These are phyloP conservation scores for Lactifluus volemus DNA, from an alignment of 768 basidiomycete species.

Conservation along the genomic window DNA sequence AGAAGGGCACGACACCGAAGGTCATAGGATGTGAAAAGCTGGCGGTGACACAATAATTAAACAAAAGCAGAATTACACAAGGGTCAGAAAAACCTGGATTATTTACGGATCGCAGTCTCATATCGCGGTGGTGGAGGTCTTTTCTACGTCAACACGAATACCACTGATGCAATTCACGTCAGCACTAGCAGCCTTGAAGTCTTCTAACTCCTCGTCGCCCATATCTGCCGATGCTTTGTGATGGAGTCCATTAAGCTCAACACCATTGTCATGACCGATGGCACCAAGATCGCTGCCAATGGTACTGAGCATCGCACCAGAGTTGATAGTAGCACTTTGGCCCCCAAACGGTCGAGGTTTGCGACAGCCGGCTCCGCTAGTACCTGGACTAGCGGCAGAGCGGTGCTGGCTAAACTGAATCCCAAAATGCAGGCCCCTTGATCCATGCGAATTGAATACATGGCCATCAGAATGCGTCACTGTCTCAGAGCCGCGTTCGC, in stretches of 20 bases:
- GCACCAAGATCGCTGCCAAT: conserved; percentile 16
- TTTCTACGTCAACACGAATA: conserved; percentile 56
- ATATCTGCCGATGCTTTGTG: conserved; percentile 28
- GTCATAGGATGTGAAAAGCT: background rate
- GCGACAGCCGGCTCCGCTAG: background rate
- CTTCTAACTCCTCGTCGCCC: conserved; percentile 24
- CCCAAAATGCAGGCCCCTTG: conserved; percentile 15
- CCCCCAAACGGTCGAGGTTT: conserved; percentile 9
- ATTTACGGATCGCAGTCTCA: conserved; percentile 20
- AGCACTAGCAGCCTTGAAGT: conserved; percentile 15
- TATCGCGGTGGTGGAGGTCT: conserved; percentile 43
- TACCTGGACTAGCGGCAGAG: conserved; percentile 14
- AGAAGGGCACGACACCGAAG: background rate
- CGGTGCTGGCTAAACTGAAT: conserved; percentile 19
- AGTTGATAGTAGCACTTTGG: conserved; percentile 12
- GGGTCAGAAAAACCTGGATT: background rate
- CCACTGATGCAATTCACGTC: conserved; percentile 27
- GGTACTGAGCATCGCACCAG: conserved; percentile 16
- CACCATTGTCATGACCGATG: conserved; percentile 8
- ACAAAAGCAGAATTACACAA: conserved; percentile 1
- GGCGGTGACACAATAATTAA: background rate
- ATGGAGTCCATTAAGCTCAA: conserved; percentile 19
- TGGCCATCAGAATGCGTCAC: conserved; percentile 48
- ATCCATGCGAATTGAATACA: conserved; percentile 13
- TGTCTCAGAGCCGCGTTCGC: conserved; percentile 74